These are phyloP conservation scores for Pleurotus tuoliensis DNA, from an alignment of 768 basidiomycete species.

Conservation along the genomic window DNA sequence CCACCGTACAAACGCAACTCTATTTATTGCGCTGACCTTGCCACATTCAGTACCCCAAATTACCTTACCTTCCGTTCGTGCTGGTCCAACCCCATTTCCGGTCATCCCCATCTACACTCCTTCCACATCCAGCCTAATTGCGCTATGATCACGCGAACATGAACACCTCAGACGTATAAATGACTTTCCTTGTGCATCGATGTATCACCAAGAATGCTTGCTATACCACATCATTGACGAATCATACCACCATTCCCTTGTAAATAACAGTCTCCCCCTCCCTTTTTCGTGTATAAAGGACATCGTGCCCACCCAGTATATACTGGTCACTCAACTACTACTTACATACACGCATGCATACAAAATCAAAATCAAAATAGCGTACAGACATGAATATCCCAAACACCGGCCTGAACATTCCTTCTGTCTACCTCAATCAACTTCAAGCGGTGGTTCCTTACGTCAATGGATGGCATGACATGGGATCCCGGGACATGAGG, in stretches of 20 bases:
- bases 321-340: too few relatives aligned
- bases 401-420: too few relatives aligned
- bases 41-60: neutral
- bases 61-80: neutral
- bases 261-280: neutral
- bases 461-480: too few relatives aligned
- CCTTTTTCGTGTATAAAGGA: neutral
- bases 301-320: neutral
- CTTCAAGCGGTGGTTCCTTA: too few relatives aligned
- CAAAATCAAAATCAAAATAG: too few relatives aligned
- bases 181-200: neutral
- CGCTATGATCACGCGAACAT: neutral
- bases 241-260: slow-evolving; percentile 6
- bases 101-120: neutral
- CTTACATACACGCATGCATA: too few relatives aligned
- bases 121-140: slow-evolving; percentile 4
- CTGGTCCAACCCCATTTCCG: neutral
- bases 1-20: neutral
- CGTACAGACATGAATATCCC: too few relatives aligned
- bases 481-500: too few relatives aligned
- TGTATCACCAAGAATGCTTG: neutral
- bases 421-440: too few relatives aligned
- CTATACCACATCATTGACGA: slow-evolving; percentile 4
- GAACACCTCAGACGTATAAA: neutral
- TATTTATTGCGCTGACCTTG: neutral